These are phyloP conservation scores for Pseudogymnoascus sp. DNA, from an alignment of 2,329 filamentous ascomycete species.

Conservation along the genomic window DNA sequence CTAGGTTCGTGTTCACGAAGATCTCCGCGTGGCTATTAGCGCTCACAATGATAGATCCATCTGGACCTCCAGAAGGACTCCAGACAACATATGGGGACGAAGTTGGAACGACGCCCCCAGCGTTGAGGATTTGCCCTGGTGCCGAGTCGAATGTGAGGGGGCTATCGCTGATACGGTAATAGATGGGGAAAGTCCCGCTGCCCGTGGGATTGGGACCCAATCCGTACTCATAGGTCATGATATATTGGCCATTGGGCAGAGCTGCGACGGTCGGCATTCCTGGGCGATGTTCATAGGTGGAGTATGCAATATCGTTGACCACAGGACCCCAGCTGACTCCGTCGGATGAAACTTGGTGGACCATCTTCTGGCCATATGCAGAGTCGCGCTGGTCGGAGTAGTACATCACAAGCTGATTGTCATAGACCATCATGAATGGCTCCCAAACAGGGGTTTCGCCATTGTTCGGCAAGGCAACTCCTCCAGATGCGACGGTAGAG, in stretches of 20 bases:
- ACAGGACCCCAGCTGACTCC: conserved; percentile 51
- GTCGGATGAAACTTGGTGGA: conserved; percentile 48
- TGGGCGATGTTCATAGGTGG: conserved; percentile 51
- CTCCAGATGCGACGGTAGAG: conserved; percentile 53
- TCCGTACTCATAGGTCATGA: conserved; percentile 54
- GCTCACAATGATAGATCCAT: conserved; percentile 44
- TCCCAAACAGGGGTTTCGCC: conserved; percentile 63
- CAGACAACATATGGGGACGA: conserved; percentile 46
- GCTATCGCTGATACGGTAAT: conserved; percentile 42
- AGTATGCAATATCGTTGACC: conserved; percentile 54
- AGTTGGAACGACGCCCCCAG: conserved; percentile 35
- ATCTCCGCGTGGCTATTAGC: conserved; percentile 12
- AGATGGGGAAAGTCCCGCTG: conserved; percentile 40
- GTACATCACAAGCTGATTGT: conserved; percentile 54
- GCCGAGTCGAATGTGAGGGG: conserved; percentile 40
- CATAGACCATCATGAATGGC: conserved; percentile 53
- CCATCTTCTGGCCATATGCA: conserved; percentile 59
- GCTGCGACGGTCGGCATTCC: conserved; percentile 56
- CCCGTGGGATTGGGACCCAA: conserved; percentile 4
- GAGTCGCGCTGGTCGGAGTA: conserved; percentile 64
- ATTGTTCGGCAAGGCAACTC: conserved; percentile 48
- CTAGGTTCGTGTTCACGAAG: conserved; percentile 12
- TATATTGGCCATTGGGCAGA: conserved; percentile 46
- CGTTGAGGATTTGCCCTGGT: conserved; percentile 34
- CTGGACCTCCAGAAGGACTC: conserved; percentile 38